Evolutionary conservation across 1,284 basidiomycete species (phyloP).

Genomic region (Cronartium quercuum): DNA sequence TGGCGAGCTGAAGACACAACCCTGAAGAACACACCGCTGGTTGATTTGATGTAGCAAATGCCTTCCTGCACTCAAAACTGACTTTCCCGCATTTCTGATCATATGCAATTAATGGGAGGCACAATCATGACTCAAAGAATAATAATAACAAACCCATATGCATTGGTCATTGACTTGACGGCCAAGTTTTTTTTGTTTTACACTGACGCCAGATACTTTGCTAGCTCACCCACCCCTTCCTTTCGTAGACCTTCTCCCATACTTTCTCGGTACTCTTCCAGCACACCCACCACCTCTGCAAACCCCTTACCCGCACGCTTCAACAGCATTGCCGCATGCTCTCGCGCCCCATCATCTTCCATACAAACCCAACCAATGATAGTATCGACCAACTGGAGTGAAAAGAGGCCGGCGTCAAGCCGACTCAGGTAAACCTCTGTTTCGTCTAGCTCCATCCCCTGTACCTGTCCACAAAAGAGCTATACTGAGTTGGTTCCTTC

Average conservation of each 20-base stretch:
- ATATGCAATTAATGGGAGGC: too few species aligned
- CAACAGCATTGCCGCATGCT: constrained; percentile 68
- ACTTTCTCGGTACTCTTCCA: constrained; percentile 65
- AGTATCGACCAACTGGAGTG: constrained; percentile 83
- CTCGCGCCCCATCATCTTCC: constrained; percentile 91
- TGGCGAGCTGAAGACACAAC: too few species aligned
- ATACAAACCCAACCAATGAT: constrained; percentile 90
- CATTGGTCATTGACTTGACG: too few species aligned
- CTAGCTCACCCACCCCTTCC: constrained; percentile 20
- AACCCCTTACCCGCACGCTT: constrained; percentile 63
- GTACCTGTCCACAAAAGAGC: constrained; percentile 49
- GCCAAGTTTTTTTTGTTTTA: too few species aligned
- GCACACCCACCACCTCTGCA: constrained; percentile 60
- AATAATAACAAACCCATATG: too few species aligned
- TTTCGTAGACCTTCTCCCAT: constrained; percentile 57
- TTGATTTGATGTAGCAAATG: too few species aligned
- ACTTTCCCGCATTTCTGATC: too few species aligned
- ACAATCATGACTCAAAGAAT: too few species aligned
- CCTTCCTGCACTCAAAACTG: too few species aligned
- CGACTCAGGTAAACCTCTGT: constrained; percentile 74
- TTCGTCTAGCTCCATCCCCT: constrained; percentile 62
- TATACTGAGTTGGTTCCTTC: background rate
- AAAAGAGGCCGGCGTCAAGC: constrained; percentile 78
- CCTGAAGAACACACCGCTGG: too few species aligned
- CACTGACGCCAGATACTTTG: constrained; percentile 11